Conservation (phyloP, 2,329 filamentous ascomycete genomes). For the Chaetothyriales sp. region DNA sequence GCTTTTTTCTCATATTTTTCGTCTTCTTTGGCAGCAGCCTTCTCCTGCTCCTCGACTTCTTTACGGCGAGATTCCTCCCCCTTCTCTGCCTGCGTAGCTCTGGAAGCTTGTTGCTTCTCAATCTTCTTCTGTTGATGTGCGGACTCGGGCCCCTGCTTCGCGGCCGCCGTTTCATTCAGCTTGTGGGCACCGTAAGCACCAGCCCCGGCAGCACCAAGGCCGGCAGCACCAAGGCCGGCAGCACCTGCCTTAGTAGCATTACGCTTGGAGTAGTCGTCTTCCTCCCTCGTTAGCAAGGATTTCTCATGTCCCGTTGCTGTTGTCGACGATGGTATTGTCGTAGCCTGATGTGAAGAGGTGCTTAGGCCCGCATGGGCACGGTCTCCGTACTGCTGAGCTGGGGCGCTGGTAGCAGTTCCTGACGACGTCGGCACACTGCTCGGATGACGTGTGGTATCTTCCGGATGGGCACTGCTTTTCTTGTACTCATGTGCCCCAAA, state of each 20-base stretch:
- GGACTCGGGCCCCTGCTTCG: background rate
- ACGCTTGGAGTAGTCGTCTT: constrained; percentile 8
- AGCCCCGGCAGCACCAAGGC: constrained; percentile 3
- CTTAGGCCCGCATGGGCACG: background rate
- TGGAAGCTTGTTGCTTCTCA: constrained; percentile 7
- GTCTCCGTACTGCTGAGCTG: background rate
- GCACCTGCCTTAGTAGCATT: constrained; percentile 6
- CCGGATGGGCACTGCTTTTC: background rate
- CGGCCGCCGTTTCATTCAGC: constrained; percentile 6
- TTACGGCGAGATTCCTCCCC: constrained; percentile 6
- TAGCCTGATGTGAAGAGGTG: background rate
- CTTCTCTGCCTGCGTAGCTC: constrained; percentile 10
- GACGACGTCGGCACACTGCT: background rate
- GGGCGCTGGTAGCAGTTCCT: background rate
- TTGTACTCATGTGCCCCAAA: constrained; percentile 6
- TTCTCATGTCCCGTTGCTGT: background rate
- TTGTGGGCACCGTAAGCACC: constrained; percentile 12
- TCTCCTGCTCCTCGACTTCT: constrained; percentile 10
- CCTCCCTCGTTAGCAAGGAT: background rate
- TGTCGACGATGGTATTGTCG: background rate
- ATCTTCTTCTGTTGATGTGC: constrained; percentile 8
- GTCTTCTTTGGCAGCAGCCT: constrained; percentile 4
- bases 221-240: constrained; percentile 7
- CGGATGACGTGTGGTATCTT: background rate
- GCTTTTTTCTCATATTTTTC: constrained; percentile 5